Evolutionary conservation across 2,329 filamentous ascomycete species (phyloP).

Genomic region (Calonectria honghensis): DNA sequence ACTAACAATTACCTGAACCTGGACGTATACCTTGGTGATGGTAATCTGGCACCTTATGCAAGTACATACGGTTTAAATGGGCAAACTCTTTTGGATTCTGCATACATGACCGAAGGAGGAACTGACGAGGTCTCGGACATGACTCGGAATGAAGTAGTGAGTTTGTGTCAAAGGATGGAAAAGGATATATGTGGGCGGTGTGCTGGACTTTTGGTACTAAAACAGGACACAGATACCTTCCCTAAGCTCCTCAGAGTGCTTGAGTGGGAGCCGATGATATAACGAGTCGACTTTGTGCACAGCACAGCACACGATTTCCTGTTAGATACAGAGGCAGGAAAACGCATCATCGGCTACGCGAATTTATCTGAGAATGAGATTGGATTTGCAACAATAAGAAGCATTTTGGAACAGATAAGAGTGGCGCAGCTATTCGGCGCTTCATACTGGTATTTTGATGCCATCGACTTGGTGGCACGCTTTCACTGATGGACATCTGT

Average conservation of each 20-base stretch:
- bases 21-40: too few relatives aligned
- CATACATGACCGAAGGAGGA: neutral
- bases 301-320: constrained; percentile 24
- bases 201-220: neutral
- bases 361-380: neutral
- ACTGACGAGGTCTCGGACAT: neutral
- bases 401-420: neutral
- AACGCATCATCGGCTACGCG: neutral
- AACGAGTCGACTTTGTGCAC: neutral
- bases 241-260: too few relatives aligned
- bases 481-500: neutral
- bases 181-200: neutral
- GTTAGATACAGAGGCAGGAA: constrained; percentile 17
- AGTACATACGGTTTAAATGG: neutral
- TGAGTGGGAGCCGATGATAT: neutral
- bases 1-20: neutral
- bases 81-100: neutral
- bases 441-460: neutral
- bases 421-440: neutral
- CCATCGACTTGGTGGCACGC: neutral
- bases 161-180: neutral
- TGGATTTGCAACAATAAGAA: neutral
- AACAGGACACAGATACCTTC: neutral
- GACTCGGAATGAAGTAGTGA: neutral
- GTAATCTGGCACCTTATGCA: too few relatives aligned